phyloP scores from a whole-genome alignment of 2,329 filamentous ascomycete genomes.

The Fusarium musae region DNA sequence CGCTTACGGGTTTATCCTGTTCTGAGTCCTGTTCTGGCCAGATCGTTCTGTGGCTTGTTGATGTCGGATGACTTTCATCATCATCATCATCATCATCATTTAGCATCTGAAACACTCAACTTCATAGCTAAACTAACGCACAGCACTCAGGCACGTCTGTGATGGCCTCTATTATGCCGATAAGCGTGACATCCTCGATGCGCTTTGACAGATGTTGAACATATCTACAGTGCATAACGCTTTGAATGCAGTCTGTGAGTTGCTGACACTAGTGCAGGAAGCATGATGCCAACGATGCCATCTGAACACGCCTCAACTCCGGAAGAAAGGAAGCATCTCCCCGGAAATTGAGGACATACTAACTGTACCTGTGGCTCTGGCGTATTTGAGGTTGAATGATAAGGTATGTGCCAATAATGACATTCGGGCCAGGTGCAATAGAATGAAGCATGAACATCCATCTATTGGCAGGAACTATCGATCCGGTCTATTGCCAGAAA shows the following conservation, averaged over 20 bases:
- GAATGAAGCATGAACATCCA: background rate
- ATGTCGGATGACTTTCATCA: constrained; percentile 3
- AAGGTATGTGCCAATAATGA: background rate
- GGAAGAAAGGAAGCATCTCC: background rate
- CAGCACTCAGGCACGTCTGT: background rate
- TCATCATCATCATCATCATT: background rate
- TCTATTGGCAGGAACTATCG: background rate
- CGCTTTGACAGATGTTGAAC: constrained; percentile 26
- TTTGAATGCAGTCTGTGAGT: constrained; percentile 9
- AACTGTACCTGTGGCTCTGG: background rate
- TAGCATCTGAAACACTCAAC: constrained; percentile 16
- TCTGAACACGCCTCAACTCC: background rate
- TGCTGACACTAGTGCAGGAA: constrained; percentile 4
- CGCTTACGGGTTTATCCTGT: background rate
- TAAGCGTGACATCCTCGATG: constrained; percentile 19
- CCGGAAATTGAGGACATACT: background rate
- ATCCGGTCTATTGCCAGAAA: background rate
- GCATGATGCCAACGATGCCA: constrained; percentile 17
- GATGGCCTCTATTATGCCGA: background rate
- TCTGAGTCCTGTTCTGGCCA: background rate
- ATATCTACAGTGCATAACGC: constrained; percentile 17
- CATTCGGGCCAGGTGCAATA: background rate
- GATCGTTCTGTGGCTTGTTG: constrained; percentile 11
- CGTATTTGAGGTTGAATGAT: background rate
- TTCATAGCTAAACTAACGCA: constrained; percentile 14